Conservation (phyloP, 345 rosid species). For the Brassica nigra region DNA sequence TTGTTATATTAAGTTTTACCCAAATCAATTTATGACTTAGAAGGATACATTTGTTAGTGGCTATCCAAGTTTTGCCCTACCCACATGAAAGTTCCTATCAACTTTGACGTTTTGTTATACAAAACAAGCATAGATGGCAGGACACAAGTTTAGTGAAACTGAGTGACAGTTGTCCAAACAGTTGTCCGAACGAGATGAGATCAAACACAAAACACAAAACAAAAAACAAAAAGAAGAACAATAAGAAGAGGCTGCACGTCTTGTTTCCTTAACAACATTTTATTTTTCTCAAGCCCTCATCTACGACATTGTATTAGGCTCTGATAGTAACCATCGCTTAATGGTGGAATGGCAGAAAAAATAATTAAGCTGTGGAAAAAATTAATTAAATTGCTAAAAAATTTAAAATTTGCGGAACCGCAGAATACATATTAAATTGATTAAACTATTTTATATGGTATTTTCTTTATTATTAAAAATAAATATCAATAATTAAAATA, state of each 20-base stretch:
- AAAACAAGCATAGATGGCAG: slow-evolving; percentile 20
- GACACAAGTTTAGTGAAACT: slow-evolving; percentile 9
- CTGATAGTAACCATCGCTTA: too few relatives aligned
- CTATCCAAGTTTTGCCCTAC: slow-evolving; percentile 24
- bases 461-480: too few relatives aligned
- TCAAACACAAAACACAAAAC: background rate
- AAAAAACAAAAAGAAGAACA: background rate
- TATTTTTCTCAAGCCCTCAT: background rate
- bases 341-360: too few relatives aligned
- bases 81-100: slow-evolving; percentile 31
- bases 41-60: slow-evolving; percentile 26
- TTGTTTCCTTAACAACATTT: slow-evolving; percentile 20
- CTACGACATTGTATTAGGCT: background rate
- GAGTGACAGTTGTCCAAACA: slow-evolving; percentile 25
- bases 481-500: too few relatives aligned
- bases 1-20: background rate
- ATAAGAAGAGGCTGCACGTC: slow-evolving; percentile 29
- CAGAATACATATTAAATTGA: too few relatives aligned
- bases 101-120: slow-evolving; percentile 5
- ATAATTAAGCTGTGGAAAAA: too few relatives aligned
- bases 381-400: too few relatives aligned
- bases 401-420: too few relatives aligned
- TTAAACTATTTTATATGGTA: too few relatives aligned
- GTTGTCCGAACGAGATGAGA: slow-evolving; percentile 20
- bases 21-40: background rate